Base-by-base conservation (phyloP, 176 grass and related monocot species). In the Rhynchospora tenuis region DNA sequence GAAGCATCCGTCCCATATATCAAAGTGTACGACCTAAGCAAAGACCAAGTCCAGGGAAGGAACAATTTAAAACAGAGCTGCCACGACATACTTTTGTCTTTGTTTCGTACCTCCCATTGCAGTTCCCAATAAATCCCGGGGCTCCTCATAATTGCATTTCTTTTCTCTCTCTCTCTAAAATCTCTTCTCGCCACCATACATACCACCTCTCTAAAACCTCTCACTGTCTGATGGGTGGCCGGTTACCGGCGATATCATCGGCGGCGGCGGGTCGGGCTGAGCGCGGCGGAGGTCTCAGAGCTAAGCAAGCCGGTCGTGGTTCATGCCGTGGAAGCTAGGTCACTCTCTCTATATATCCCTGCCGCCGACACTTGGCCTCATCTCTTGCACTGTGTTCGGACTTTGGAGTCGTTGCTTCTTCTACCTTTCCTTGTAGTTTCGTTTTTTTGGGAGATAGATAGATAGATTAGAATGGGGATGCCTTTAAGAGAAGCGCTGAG, bases 291-390 rank as follows among this genome's bases (percentile, higher is more conserved):
- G 78, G 84, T 38, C 83, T 90, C 84, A 88, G 95, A 69, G 63
- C 90, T 78, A 92, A 92, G 89, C 90, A 97, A 87, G 95, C 95
- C 22, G 94, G 94, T 3, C 92, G 90, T 56, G 87, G 85, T 79
- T 89, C 92, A 86, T 93, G 92, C 95, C 95, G 92, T 86, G 95
- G 95, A 77, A 93, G 90, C 87, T 94, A 97, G 94, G 67, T 64
- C 51, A 64, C 48, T 14, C 27, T 79, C 1, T 2, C 71, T 4
- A n/a, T n/a, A n/a, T n/a, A 22, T 52, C 27, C 47, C 82, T 57
- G 58, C 13, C 42, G 71, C 64, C 54, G 27, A 9, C 64, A 70
- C 55, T 5, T 67, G n/a, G 65, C 45, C 19, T 42, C 38, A 71
- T 45, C 38, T 71, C 38, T 71, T 45, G 17, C 19, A 46, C 67